Conservation (phyloP, 2,329 filamentous ascomycete species). For the Beauveria caledonica region DNA sequence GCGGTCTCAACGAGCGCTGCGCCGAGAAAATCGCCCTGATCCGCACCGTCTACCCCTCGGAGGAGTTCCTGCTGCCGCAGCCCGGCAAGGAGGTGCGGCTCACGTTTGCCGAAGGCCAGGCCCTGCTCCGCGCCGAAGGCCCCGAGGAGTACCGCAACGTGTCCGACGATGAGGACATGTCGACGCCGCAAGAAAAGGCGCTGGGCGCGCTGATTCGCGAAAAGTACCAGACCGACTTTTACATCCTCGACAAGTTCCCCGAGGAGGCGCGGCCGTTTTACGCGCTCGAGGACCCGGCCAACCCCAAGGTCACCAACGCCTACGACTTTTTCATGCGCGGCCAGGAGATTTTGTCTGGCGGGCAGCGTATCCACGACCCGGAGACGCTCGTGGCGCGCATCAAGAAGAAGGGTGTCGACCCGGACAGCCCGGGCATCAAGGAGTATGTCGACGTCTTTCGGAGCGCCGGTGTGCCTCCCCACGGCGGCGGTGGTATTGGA, state of each 20-base stretch:
- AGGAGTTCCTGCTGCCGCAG: conserved; percentile 67
- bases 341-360: conserved; percentile 87
- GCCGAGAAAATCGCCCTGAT: conserved; percentile 65
- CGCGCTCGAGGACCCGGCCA: conserved; percentile 67
- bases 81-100: conserved; percentile 67
- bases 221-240: conserved; percentile 94
- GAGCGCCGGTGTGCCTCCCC: conserved; percentile 77
- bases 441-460: conserved; percentile 81
- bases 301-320: conserved; percentile 57
- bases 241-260: conserved; percentile 94
- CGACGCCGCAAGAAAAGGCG: conserved; percentile 77
- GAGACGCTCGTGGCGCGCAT: conserved; percentile 70
- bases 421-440: conserved; percentile 64
- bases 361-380: conserved; percentile 82
- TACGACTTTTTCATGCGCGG: conserved; percentile 86
- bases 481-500: conserved; percentile 84
- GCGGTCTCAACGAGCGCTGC: conserved; percentile 56
- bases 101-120: conserved; percentile 69
- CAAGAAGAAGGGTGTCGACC: conserved; percentile 72
- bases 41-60: conserved; percentile 66
- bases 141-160: conserved; percentile 59
- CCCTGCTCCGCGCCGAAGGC: conserved; percentile 68
- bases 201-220: conserved; percentile 77
- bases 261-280: conserved; percentile 85
- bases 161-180: conserved; percentile 69